These are phyloP conservation scores for Austroboletus niveus DNA, from an alignment of 1,284 basidiomycete species.

Conservation along the genomic window DNA sequence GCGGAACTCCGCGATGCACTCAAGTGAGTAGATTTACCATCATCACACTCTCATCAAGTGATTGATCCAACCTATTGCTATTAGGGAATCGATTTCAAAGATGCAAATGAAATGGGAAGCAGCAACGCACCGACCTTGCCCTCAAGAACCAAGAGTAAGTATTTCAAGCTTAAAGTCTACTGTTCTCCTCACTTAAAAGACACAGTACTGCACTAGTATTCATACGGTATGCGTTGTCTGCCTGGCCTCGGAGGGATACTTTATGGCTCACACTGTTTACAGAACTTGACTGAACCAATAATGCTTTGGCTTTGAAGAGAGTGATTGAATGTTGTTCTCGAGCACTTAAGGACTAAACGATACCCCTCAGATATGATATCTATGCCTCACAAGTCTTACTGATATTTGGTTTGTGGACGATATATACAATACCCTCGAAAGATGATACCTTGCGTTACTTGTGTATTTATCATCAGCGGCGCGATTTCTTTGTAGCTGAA, in stretches of 20 bases:
- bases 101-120: slow-evolving; percentile 18
- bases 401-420: too few relatives aligned
- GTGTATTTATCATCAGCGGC: too few relatives aligned
- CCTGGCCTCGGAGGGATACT: neutral
- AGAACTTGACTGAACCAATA: slow-evolving; percentile 14
- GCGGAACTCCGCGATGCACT: slow-evolving; percentile 17
- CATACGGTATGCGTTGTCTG: slow-evolving; percentile 11
- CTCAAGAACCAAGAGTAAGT: slow-evolving; percentile 25
- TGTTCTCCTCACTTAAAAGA: neutral
- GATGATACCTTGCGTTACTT: too few relatives aligned
- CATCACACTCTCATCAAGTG: neutral
- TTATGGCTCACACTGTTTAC: neutral
- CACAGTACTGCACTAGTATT: slow-evolving; percentile 12
- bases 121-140: slow-evolving; percentile 3
- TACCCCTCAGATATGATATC: neutral
- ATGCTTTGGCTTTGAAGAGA: neutral
- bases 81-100: slow-evolving; percentile 15
- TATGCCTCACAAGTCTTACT: too few relatives aligned
- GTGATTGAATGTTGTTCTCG: neutral
- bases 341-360: neutral
- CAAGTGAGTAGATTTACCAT: slow-evolving; percentile 5
- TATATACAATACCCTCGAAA: too few relatives aligned
- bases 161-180: neutral
- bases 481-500: too few relatives aligned
- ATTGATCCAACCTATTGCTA: neutral